phyloP scores from a whole-genome alignment of 1,284 basidiomycete species.

The Pyrrhoderma noxium region DNA sequence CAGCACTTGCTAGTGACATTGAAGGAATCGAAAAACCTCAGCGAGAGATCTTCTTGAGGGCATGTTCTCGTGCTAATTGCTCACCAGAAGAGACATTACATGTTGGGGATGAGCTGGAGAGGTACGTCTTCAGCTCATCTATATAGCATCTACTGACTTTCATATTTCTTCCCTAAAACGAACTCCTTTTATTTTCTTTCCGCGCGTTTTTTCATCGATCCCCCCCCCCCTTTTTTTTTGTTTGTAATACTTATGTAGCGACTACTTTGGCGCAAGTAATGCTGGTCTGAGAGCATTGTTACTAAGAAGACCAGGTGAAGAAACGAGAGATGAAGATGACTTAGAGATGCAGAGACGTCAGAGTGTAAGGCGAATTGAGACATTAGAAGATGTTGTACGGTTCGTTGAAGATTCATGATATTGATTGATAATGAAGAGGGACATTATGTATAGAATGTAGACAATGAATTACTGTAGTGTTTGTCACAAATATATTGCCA shows the following conservation, averaged over 20 bases:
- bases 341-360: slow-evolving; percentile 4
- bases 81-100: slow-evolving; percentile 46
- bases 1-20: slow-evolving; percentile 57
- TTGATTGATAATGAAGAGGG: no score
- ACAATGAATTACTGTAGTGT: neutral
- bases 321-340: slow-evolving; percentile 29
- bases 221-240: neutral
- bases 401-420: slow-evolving; percentile 1
- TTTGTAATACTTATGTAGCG: slow-evolving; percentile 34
- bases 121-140: no score
- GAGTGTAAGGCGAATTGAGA: slow-evolving; percentile 15
- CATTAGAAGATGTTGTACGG: slow-evolving; percentile 15
- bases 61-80: slow-evolving; percentile 28
- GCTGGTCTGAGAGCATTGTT: slow-evolving; percentile 56
- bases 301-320: slow-evolving; percentile 42
- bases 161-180: no score
- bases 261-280: slow-evolving; percentile 55
- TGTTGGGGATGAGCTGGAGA: slow-evolving; percentile 62
- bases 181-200: no score
- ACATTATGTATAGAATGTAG: neutral
- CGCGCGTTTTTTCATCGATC: no score
- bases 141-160: slow-evolving; percentile 10
- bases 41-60: slow-evolving; percentile 46
- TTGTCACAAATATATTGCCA: neutral
- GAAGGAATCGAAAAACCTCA: slow-evolving; percentile 63